Percentiles rank a stretch among this genome's conserved stretches.
phyloP scores from a whole-genome alignment of 352 stramenopile genomes.

The Globisporangium orthogonon region DNA sequence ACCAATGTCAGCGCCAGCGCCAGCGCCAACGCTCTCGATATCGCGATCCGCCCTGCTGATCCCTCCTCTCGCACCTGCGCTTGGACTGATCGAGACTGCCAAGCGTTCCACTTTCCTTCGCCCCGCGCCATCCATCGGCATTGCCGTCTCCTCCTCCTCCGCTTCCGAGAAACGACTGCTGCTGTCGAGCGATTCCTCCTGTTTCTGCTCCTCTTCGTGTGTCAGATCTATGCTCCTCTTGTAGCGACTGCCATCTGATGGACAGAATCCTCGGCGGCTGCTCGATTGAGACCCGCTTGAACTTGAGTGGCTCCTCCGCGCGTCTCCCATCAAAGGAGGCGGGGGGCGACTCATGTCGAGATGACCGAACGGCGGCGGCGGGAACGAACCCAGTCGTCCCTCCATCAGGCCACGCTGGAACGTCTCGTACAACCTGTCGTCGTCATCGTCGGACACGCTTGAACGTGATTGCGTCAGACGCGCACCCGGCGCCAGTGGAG shows the following conservation, averaged over 20 bases:
- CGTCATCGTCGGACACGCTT: slow-evolving; percentile 2
- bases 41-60: background rate
- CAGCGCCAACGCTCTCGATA: background rate
- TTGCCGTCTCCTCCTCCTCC: background rate
- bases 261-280: background rate
- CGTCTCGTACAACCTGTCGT: slow-evolving; percentile 11
- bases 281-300: slow-evolving; percentile 3
- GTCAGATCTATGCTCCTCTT: background rate
- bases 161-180: slow-evolving; percentile 7
- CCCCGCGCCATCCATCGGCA: background rate
- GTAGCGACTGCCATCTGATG: background rate
- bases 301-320: slow-evolving; percentile 1
- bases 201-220: slow-evolving; percentile 26
- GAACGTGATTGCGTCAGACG: background rate
- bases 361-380: slow-evolving; percentile 26
- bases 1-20: background rate
- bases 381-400: slow-evolving; percentile 18
- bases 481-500: no score
- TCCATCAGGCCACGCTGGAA: slow-evolving; percentile 10
- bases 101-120: background rate
- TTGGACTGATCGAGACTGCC: background rate
- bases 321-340: slow-evolving; percentile 1
- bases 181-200: slow-evolving; percentile 9
- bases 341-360: slow-evolving; percentile 39
- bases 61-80: background rate